Conservation (phyloP, 177 flowering plant species). For the Vitis hybrid region DNA sequence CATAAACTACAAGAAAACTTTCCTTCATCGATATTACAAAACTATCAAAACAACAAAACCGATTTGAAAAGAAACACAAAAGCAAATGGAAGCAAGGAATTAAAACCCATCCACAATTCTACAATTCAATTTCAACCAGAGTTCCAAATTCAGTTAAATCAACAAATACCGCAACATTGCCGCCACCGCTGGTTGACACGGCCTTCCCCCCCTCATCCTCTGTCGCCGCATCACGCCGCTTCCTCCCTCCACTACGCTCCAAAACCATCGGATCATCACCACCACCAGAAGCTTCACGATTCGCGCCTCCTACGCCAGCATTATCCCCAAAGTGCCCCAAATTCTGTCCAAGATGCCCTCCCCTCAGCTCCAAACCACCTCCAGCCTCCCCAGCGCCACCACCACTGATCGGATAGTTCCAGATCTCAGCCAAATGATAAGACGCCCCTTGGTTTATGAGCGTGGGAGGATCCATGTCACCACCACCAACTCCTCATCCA, state of each 20-base stretch:
- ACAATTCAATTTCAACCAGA: not conserved
- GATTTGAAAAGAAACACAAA: too few relatives aligned
- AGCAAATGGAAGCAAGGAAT: not conserved
- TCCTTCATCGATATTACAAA: not conserved
- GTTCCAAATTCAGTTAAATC: not conserved
- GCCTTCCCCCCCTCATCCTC: slow-evolving; percentile 37
- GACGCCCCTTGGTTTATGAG: slow-evolving; percentile 34
- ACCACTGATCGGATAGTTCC: slow-evolving; percentile 40
- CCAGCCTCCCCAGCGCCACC: slow-evolving; percentile 15
- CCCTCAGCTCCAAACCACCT: slow-evolving; percentile 26
- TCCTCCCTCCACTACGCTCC: slow-evolving; percentile 33
- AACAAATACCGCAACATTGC: slow-evolving; percentile 36
- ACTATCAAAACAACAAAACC: too few relatives aligned
- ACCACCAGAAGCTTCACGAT: slow-evolving; percentile 19
- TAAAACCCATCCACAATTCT: not conserved
- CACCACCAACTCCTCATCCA: not conserved
- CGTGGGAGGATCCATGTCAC: slow-evolving; percentile 47
- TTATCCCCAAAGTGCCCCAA: slow-evolving; percentile 24
- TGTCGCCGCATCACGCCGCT: slow-evolving; percentile 29
- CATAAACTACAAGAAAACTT: too few relatives aligned
- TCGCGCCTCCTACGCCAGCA: slow-evolving; percentile 6
- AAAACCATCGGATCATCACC: slow-evolving; percentile 28
- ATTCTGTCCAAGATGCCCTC: slow-evolving; percentile 21
- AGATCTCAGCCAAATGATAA: slow-evolving; percentile 54
- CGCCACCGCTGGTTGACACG: slow-evolving; percentile 35